phyloP scores from a whole-genome alignment of 352 stramenopile genomes.

The Phytophthora crassamura region DNA sequence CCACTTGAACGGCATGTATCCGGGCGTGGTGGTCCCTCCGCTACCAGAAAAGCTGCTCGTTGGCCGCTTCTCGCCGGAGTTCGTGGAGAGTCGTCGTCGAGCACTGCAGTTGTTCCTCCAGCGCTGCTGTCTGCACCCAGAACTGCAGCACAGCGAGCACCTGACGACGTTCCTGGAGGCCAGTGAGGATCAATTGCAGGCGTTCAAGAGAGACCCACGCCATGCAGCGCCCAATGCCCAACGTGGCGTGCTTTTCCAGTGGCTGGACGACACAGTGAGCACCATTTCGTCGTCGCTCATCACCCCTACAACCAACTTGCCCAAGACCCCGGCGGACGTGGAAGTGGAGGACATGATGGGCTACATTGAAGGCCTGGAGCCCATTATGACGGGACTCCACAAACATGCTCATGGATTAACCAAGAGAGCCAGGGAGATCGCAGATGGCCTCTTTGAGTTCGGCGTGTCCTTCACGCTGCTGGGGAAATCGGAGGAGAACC shows the following conservation, averaged over 20 bases:
- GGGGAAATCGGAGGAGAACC: slow-evolving; percentile 93
- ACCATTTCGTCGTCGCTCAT: slow-evolving; percentile 85
- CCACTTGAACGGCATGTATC: slow-evolving; percentile 87
- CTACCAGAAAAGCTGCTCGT: slow-evolving; percentile 97
- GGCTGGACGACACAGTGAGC: slow-evolving; percentile 86
- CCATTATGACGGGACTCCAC: slow-evolving; percentile 95
- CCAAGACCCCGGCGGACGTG: slow-evolving; percentile 92
- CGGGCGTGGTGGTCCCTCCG: slow-evolving; percentile 93
- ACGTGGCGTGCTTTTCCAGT: slow-evolving; percentile 83
- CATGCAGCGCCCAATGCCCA: slow-evolving; percentile 51
- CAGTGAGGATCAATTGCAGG: slow-evolving; percentile 68
- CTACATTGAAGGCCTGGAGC: slow-evolving; percentile 96
- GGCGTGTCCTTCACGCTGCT: slow-evolving; percentile 96
- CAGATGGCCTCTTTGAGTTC: slow-evolving; percentile 97
- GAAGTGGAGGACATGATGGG: slow-evolving; percentile 96
- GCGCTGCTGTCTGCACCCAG: slow-evolving; percentile 79
- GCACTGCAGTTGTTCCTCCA: slow-evolving; percentile 85
- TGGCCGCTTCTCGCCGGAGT: slow-evolving; percentile 93
- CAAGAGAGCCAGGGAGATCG: slow-evolving; percentile 94
- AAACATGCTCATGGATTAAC: slow-evolving; percentile 95
- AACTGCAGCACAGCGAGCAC: slow-evolving; percentile 87
- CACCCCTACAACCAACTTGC: slow-evolving; percentile 53
- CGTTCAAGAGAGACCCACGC: slow-evolving; percentile 74
- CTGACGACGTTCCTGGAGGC: slow-evolving; percentile 87
- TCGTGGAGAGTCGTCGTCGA: slow-evolving; percentile 86